Conservation (phyloP, 169 alveolate species). For the Eimeria acervulina region DNA sequence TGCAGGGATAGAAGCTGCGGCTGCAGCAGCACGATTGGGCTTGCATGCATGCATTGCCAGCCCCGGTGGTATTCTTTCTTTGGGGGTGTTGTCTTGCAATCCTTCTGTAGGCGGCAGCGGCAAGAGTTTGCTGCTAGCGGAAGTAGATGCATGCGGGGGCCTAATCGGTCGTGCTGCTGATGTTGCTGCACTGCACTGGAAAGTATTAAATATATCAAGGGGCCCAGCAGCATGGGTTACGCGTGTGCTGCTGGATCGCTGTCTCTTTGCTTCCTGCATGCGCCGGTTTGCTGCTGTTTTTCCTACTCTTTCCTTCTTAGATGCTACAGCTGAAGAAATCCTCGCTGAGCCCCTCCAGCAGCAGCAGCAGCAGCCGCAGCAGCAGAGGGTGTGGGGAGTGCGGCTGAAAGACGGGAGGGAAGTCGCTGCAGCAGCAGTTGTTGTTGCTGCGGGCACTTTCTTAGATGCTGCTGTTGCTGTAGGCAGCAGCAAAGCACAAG, state of each 20-base stretch:
- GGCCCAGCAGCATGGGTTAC: conserved; percentile 97
- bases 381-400: conserved; percentile 65
- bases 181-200: conserved; percentile 92
- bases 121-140: conserved; percentile 95
- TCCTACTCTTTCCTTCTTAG: neutral
- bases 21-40: conserved; percentile 93
- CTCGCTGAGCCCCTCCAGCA: conserved; percentile 23
- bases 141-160: conserved; percentile 97
- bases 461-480: conserved; percentile 51
- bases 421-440: conserved; percentile 84
- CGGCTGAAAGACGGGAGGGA: conserved; percentile 86
- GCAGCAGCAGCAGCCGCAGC: conserved; percentile 25
- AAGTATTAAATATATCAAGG: conserved; percentile 92
- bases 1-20: conserved; percentile 96
- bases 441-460: conserved; percentile 64
- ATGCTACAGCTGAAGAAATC: neutral
- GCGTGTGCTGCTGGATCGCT: conserved; percentile 95
- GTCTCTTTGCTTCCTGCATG: conserved; percentile 85
- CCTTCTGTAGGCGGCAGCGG: conserved; percentile 98
- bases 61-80: neutral
- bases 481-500: neutral
- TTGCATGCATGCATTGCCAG: neutral
- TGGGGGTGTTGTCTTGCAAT: conserved; percentile 92
- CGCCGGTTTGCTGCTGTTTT: neutral
- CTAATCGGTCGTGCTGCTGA: conserved; percentile 94